A percentile compares a stretch with the other conserved stretches of the same genome.
phyloP scores from a whole-genome alignment of 108 stramenopile species.

The Poteriospumella lacustris region DNA sequence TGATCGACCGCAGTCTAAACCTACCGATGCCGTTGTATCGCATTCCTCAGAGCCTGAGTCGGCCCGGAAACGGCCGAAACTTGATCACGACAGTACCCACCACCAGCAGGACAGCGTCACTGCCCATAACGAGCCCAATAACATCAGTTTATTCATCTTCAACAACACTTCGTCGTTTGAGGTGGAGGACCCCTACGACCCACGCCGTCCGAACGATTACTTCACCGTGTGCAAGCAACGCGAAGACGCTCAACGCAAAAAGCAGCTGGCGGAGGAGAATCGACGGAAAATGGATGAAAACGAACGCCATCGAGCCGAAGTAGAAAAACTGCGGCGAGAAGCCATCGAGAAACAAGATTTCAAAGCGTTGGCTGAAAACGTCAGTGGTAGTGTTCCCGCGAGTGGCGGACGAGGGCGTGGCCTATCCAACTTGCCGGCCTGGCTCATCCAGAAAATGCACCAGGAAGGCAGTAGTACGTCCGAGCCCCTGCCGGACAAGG shows the following conservation, averaged over 20 bases:
- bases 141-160: too few species aligned
- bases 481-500: too few species aligned
- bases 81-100: too few species aligned
- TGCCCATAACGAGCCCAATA: too few species aligned
- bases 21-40: too few species aligned
- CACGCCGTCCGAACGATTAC: constrained; percentile 14
- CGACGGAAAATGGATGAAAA: constrained; percentile 8
- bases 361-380: neutral
- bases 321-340: neutral
- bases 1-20: too few species aligned
- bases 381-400: neutral
- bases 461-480: too few species aligned
- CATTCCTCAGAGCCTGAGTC: too few species aligned
- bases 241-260: neutral
- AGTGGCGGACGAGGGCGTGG: constrained; percentile 7
- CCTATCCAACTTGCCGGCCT: constrained; percentile 16
- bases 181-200: constrained; percentile 5
- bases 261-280: constrained; percentile 12
- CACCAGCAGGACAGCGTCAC: too few species aligned
- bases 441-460: neutral
- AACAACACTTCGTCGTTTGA: neutral
- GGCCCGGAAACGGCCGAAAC: too few species aligned
- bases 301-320: neutral
- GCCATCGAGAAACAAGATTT: neutral
- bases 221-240: neutral